Percentiles rank a stretch among this genome's conserved stretches.
Evolutionary conservation across 129 eudicot species (phyloP).

Genomic region (Lactuca saligna): DNA sequence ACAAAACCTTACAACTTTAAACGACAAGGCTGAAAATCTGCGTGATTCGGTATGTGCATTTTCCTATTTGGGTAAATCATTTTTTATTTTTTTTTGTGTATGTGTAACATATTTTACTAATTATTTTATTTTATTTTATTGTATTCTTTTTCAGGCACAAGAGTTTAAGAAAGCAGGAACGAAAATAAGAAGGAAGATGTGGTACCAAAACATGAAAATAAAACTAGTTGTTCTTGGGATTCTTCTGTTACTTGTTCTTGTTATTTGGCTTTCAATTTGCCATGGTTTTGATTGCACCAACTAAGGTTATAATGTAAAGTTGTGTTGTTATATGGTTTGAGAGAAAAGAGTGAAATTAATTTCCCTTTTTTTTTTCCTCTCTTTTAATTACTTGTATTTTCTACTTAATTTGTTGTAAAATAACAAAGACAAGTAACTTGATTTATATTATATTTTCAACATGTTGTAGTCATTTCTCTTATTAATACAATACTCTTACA

Average conservation of each 20-base stretch:
- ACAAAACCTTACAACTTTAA: slow-evolving; percentile 51
- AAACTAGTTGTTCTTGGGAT: slow-evolving; percentile 84
- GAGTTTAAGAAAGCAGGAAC: slow-evolving; percentile 57
- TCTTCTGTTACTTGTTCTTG: slow-evolving; percentile 56
- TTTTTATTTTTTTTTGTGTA: background rate
- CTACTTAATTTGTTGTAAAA: slow-evolving; percentile 21
- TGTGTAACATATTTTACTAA: background rate
- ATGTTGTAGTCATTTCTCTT: background rate
- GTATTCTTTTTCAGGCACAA: slow-evolving; percentile 48
- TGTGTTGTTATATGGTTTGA: slow-evolving; percentile 24
- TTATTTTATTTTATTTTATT: background rate
- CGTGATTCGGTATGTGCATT: slow-evolving; percentile 60
- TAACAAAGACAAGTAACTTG: slow-evolving; percentile 21
- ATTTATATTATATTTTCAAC: background rate
- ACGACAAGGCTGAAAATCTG: slow-evolving; percentile 66
- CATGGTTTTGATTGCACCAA: slow-evolving; percentile 84
- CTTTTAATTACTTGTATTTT: slow-evolving; percentile 10
- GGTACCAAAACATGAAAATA: slow-evolving; percentile 92
- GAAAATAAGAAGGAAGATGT: slow-evolving; percentile 75
- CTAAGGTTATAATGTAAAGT: slow-evolving; percentile 35
- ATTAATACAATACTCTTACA: background rate
- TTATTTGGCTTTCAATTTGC: slow-evolving; percentile 84
- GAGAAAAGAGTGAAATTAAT: slow-evolving; percentile 30
- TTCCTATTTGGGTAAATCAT: slow-evolving; percentile 2
- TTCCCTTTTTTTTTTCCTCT: slow-evolving; percentile 7